Base-by-base conservation (phyloP, 78 protist species). In the Dictyostelium capitatum region DNA sequence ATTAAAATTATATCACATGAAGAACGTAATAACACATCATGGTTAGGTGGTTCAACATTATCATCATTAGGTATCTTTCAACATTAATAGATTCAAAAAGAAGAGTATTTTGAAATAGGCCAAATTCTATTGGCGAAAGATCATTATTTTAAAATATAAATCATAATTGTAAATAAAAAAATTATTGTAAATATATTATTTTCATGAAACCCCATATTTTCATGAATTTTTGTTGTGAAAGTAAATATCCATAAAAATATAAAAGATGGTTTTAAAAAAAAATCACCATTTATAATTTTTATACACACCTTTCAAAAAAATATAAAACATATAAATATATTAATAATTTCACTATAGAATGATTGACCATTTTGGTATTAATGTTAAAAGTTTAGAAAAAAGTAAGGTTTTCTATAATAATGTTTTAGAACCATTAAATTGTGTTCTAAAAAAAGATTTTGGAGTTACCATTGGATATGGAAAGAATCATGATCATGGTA, bases 11-110 rank as follows among this genome's bases (percentile, higher is more conserved):
- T 97, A 9, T 20, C 43, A 48, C 85, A 83, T 15, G 96, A 97
- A 50, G 96, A 96, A 20, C 80, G 97, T 14, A 80, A 80, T n/a
- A 67, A 80, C 83, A 11, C 74, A 19, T 83, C 83, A 5, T 97
- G 98, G 98, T 80, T 97, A 14, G 98, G 98, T 25, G 98, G 97
- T 10, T 96, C 98, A 46, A 96, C 96, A n/a, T 2, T 97, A 4
- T 28, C 97, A 57, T 69, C 95, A 6, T 69, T 96, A 9, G 11
- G 48, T 20, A 11, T 95, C 7, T 97, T 96, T 80, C 30, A 89
- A 25, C 43, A 64, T 19, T 77, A 51, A 53, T 96, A 95, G 97
- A 74, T 97, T 7, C 43, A 97, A 41, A 54, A 46, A 30, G 56
- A 94, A 48, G 97, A 97, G 8, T 97, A 90, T 70, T 89, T 96